Evolutionary conservation across 768 basidiomycete species (phyloP), one percentile per base, ranked within the genome.

Genomic region (Macrolepiota dolichaula): DNA sequence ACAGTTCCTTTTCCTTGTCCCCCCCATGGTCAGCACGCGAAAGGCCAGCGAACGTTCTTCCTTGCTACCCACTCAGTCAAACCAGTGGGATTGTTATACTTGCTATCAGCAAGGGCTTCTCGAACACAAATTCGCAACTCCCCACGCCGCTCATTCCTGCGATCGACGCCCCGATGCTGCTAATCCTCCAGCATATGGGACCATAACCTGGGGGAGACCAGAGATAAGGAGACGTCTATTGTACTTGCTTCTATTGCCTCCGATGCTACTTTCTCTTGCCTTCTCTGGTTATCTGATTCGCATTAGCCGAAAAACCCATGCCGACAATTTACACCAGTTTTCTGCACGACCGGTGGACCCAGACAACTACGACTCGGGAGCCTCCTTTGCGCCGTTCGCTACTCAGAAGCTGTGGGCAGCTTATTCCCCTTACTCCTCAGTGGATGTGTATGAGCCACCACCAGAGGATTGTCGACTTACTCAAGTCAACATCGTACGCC

Each of bases 381-480:
- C 52, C 11, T 32, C 59, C 22, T 61, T 61, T 36, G 54, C 54
- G 19, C 62, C 65, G 2, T 19, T 51, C 19, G 51, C 62, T 11
- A 60, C 56, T 13, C 63, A 62, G 49, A 67, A 68, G 29, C 71
- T 76, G 1, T 89, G 87, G 88, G 85, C 79, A 11, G 76, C 82
- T 40, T 87, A 88, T 65, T 79, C 86, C 29, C 88, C 88, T 0
- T 89, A 81, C 68, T 80, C 76, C 59, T 73, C 87, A 0, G 75
- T 74, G 4, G 77, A 70, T 2, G 63, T 70, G 32, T 88, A 89
- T 68, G 38, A 62, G 1, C 62, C 71, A 1, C 81, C 82, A 0
- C 85, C 86, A 1, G 65, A 68, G 3, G 68, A 69, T 19, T 91
- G 89, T 66, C 69, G 72, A 17, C 69, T 89, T 46, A 76, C 76